These are phyloP conservation scores for Seminavis robusta DNA, from an alignment of 108 stramenopile species.

Conservation along the genomic window DNA sequence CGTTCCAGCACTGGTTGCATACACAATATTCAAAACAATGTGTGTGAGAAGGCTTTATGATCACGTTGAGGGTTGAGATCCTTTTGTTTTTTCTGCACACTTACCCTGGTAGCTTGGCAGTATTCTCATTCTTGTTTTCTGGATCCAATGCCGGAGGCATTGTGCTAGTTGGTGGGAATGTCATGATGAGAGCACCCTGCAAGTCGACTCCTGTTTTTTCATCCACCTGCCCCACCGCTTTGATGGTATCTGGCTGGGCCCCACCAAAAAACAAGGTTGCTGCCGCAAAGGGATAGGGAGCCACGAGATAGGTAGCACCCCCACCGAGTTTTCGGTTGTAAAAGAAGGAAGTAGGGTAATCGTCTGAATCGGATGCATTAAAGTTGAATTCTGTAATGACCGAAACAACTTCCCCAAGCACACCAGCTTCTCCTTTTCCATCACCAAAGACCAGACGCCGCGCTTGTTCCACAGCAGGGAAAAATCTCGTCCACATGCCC, in stretches of 20 bases:
- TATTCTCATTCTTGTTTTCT: constrained; percentile 6
- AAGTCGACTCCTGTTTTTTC: constrained; percentile 53
- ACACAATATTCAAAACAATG: too few relatives aligned
- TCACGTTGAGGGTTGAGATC: too few relatives aligned
- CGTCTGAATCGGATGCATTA: constrained; percentile 57
- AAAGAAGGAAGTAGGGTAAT: constrained; percentile 59
- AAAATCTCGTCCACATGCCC: constrained; percentile 91
- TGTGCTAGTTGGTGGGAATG: constrained; percentile 42
- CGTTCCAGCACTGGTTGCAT: constrained; percentile 30
- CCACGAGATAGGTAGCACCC: constrained; percentile 50
- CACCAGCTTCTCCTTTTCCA: constrained; percentile 9
- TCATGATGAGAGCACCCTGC: constrained; percentile 42
- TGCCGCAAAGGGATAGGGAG: constrained; percentile 64
- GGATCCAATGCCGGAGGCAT: constrained; percentile 19
- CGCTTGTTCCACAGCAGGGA: constrained; percentile 82
- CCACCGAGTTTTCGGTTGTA: constrained; percentile 66
- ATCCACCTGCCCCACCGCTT: constrained; percentile 60
- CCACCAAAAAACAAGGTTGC: constrained; percentile 47
- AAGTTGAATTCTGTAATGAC: constrained; percentile 69
- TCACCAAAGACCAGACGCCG: constrained; percentile 35
- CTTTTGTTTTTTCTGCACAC: constrained; percentile 1
- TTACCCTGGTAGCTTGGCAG: constrained; percentile 53
- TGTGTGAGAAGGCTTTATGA: too few relatives aligned
- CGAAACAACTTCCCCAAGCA: constrained; percentile 49
- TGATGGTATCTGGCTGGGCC: constrained; percentile 22